Conservation (phyloP, 805 yeast genomes). For the Metschnikowia aberdeeniae region DNA sequence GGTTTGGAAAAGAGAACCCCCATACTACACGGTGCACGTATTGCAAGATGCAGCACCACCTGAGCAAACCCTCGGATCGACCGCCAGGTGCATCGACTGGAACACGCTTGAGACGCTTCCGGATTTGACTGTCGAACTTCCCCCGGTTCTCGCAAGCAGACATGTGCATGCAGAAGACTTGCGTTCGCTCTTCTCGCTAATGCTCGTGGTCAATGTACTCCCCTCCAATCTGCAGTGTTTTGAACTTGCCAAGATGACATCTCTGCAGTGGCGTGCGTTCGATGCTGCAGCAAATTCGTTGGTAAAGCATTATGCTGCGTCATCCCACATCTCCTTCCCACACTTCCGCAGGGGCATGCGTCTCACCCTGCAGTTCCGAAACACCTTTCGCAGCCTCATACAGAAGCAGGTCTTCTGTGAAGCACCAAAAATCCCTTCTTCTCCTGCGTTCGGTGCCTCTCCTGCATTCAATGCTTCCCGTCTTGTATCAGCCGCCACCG, state of each 20-base stretch:
- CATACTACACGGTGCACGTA: slow-evolving; percentile 19
- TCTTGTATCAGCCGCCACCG: slow-evolving; percentile 37
- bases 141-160: not conserved
- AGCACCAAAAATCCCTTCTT: not conserved
- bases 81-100: slow-evolving; percentile 24
- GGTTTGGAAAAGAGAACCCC: not conserved
- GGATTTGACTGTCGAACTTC: slow-evolving; percentile 15
- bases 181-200: not conserved
- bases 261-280: slow-evolving; percentile 39
- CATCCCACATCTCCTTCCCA: not conserved
- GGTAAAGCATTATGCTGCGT: slow-evolving; percentile 37
- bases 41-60: slow-evolving; percentile 2
- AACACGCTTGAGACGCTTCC: slow-evolving; percentile 32
- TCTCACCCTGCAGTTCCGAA: slow-evolving; percentile 3
- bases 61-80: not conserved
- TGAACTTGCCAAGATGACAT: not conserved
- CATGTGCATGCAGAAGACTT: slow-evolving; percentile 1
- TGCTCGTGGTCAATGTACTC: not conserved
- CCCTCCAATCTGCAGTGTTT: not conserved
- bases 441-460: slow-evolving; percentile 16
- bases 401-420: not conserved
- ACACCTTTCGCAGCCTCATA: not conserved
- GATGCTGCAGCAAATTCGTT: slow-evolving; percentile 42
- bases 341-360: slow-evolving; percentile 6
- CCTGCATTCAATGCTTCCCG: slow-evolving; percentile 22